Conservation (phyloP, 176 grass and related monocot species). For the Elymus sibiricus region DNA sequence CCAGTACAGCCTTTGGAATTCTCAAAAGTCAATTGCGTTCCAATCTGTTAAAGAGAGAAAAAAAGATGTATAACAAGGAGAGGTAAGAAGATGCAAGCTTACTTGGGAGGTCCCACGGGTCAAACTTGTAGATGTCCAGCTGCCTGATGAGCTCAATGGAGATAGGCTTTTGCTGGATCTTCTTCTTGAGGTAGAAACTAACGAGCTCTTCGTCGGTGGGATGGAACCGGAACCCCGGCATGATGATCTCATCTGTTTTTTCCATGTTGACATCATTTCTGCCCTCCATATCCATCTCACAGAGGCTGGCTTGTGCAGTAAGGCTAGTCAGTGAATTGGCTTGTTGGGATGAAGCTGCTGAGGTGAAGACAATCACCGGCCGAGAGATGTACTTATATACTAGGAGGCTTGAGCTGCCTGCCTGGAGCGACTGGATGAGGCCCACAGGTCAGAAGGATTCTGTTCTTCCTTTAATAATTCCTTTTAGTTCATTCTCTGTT, state of each 20-base stretch:
- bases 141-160: slow-evolving; percentile 74
- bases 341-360: slow-evolving; percentile 29
- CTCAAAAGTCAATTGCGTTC: slow-evolving; percentile 11
- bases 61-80: background rate
- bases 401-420: too few species aligned
- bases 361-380: slow-evolving; percentile 37
- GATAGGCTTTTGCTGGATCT: slow-evolving; percentile 68
- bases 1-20: background rate
- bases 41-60: background rate
- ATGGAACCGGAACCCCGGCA: slow-evolving; percentile 73
- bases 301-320: slow-evolving; percentile 3
- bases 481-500: slow-evolving; percentile 35
- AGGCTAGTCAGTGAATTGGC: slow-evolving; percentile 42
- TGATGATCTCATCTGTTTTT: slow-evolving; percentile 61
- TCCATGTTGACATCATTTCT: slow-evolving; percentile 50
- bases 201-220: slow-evolving; percentile 77
- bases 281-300: slow-evolving; percentile 43
- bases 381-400: slow-evolving; percentile 44
- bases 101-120: slow-evolving; percentile 91
- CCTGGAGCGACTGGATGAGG: slow-evolving; percentile 17
- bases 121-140: slow-evolving; percentile 76
- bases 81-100: slow-evolving; percentile 21
- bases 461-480: slow-evolving; percentile 19
- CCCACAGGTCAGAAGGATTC: slow-evolving; percentile 17
- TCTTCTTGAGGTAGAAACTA: slow-evolving; percentile 74